Percentiles rank a stretch among this genome's conserved stretches.
Evolutionary conservation across 1,284 basidiomycete genomes (phyloP).

Genomic region (Cystobasidium slooffiae): DNA sequence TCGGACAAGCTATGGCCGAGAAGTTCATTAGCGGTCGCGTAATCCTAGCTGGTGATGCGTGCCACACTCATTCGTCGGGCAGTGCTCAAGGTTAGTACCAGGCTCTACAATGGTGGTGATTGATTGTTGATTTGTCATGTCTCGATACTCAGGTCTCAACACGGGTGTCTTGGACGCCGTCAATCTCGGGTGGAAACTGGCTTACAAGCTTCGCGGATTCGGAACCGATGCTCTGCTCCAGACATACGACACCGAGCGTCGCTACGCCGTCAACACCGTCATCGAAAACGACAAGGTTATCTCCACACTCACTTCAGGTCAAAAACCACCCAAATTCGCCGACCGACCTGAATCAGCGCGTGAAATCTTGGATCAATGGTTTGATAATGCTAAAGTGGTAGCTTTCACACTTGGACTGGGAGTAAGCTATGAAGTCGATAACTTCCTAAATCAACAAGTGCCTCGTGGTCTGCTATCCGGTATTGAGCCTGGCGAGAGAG

Average conservation of each 20-base stretch:
- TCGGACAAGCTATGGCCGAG: constrained; percentile 54
- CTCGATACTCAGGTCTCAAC: constrained; percentile 21
- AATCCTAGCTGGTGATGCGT: constrained; percentile 55
- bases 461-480: constrained; percentile 41
- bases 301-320: constrained; percentile 52
- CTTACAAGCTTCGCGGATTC: constrained; percentile 59
- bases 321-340: constrained; percentile 45
- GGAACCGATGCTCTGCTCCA: constrained; percentile 58
- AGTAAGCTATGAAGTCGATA: constrained; percentile 37
- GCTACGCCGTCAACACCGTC: constrained; percentile 52
- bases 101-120: not conserved
- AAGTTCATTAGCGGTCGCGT: constrained; percentile 52
- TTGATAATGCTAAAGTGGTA: constrained; percentile 32
- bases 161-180: constrained; percentile 38
- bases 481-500: constrained; percentile 50
- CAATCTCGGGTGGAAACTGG: constrained; percentile 62
- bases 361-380: constrained; percentile 45
- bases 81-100: constrained; percentile 51
- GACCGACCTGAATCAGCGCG: constrained; percentile 40
- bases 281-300: constrained; percentile 55
- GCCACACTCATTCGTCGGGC: constrained; percentile 55
- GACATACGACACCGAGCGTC: constrained; percentile 61
- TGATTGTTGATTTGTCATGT: not conserved
- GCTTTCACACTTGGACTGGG: constrained; percentile 45
- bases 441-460: constrained; percentile 43